phyloP scores from a whole-genome alignment of 192 early-diverging fungal genomes.

The Backusella circina region DNA sequence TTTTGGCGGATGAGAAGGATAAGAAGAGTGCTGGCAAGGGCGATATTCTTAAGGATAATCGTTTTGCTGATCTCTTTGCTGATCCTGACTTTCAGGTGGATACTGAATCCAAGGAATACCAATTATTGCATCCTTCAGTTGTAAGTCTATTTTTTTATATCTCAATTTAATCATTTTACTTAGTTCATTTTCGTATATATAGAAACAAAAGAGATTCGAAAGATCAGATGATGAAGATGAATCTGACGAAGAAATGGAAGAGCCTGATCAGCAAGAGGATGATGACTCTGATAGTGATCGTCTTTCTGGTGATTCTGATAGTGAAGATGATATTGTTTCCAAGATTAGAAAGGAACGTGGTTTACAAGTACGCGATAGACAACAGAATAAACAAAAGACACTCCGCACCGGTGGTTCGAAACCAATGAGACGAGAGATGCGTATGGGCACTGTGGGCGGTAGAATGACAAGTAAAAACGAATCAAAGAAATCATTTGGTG shows the following conservation, averaged over 20 bases:
- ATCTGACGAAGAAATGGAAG: constrained; percentile 24
- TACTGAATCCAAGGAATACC: constrained; percentile 75
- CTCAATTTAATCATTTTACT: not conserved
- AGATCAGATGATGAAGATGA: constrained; percentile 24
- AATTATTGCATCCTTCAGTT: constrained; percentile 56
- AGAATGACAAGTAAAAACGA: constrained; percentile 8
- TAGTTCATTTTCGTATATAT: not conserved
- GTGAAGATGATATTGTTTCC: constrained; percentile 37
- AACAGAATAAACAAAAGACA: constrained; percentile 7
- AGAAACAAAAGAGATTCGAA: constrained; percentile 10
- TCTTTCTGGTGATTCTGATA: constrained; percentile 26
- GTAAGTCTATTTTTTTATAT: constrained; percentile 8
- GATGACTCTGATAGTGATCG: constrained; percentile 30
- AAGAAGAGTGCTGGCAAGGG: constrained; percentile 36
- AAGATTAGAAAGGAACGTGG: constrained; percentile 36
- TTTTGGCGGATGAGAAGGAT: constrained; percentile 49
- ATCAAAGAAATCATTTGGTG: constrained; percentile 25
- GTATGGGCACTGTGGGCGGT: constrained; percentile 10
- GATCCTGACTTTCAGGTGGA: constrained; percentile 93
- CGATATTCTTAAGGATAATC: constrained; percentile 70
- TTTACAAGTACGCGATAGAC: constrained; percentile 11
- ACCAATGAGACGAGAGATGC: constrained; percentile 17
- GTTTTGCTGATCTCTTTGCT: constrained; percentile 85
- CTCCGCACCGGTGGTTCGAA: constrained; percentile 23
- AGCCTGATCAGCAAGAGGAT: constrained; percentile 19